phyloP scores from a whole-genome alignment of 2,329 filamentous ascomycete genomes.

The Aureobasidium leucospermi region DNA sequence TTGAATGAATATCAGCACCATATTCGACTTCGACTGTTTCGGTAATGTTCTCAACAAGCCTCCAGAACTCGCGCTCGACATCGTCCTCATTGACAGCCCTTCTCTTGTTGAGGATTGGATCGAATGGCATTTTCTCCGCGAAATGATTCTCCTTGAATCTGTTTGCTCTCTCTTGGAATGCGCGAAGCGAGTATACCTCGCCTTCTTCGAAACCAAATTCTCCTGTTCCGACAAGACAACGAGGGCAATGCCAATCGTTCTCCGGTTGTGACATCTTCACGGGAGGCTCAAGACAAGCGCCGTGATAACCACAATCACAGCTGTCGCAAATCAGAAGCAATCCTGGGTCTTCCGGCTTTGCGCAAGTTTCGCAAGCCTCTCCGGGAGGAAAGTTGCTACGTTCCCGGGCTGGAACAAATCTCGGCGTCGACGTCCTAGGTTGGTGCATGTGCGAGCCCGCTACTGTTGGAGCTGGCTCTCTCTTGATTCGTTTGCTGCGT shows the following conservation, averaged over 20 bases:
- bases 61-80: slow-evolving; percentile 94
- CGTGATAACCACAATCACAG: slow-evolving; percentile 84
- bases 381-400: slow-evolving; percentile 51
- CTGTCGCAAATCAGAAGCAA: slow-evolving; percentile 79
- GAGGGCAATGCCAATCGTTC: slow-evolving; percentile 89
- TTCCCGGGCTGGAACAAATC: slow-evolving; percentile 50
- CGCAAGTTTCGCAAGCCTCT: slow-evolving; percentile 76
- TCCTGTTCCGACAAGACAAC: slow-evolving; percentile 90
- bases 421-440: slow-evolving; percentile 72
- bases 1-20: slow-evolving; percentile 95
- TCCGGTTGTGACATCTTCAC: slow-evolving; percentile 69
- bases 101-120: slow-evolving; percentile 73
- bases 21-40: slow-evolving; percentile 98
- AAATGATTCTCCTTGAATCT: slow-evolving; percentile 96
- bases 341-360: slow-evolving; percentile 64
- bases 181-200: slow-evolving; percentile 85
- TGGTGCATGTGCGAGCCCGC: slow-evolving; percentile 95
- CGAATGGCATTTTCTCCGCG: slow-evolving; percentile 79
- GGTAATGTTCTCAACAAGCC: slow-evolving; percentile 83
- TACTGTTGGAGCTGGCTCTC: slow-evolving; percentile 69
- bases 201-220: slow-evolving; percentile 98
- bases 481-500: slow-evolving; percentile 88
- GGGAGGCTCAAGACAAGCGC: slow-evolving; percentile 80
- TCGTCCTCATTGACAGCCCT: slow-evolving; percentile 86
- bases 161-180: slow-evolving; percentile 93